Base-by-base conservation (phyloP, 169 alveolate species). In the Cryptosporidium ryanae region DNA sequence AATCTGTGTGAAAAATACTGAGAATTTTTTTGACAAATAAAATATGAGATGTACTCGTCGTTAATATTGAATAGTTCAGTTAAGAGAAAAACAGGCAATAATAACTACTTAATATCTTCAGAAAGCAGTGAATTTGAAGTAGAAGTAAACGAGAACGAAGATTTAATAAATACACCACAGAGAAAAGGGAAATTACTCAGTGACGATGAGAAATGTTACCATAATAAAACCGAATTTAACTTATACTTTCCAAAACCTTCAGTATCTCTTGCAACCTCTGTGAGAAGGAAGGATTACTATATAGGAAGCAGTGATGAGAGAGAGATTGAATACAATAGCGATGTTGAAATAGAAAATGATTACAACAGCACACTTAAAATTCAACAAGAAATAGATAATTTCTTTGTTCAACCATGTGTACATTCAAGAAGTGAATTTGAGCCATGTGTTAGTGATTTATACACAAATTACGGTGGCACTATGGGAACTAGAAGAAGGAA, bases 281-380 rank as follows among this genome's bases (percentile, higher is more conserved):
- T 76, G 23, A 57, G 64, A n/a, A 61, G 64, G 38, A 57, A 57
- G 34, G 49, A 44, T 2, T 38, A 61, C 46, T 65, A 57, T 34
- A 61, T 76, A 76, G 59, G 32, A 46, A 55, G 71, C 0, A 61
- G 71, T n/a, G 68, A 76, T 32, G 87, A 76, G 18, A 55, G 66
- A 2, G n/a, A 43, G 18, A 48, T 43, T 43, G 64, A 54, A 21
- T 0, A 12, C 29, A 61, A 15, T 25, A 27, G 31, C 18, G 66
- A 55, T 55, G 8, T 23, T 25, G 31, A 61, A 21, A 61, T 21
- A 1, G 55, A 52, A 23, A 2, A 54, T 54, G 50, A 48, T n/a
- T 32, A 7, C 15, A 68, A 0, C 21, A 18, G 23, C 23, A 18
- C 18, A 0, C 2, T 48, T 1, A 50, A 55, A 12, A 12, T 34